Base-by-base conservation (phyloP, 2,329 filamentous ascomycete genomes). In the Nigrospora oryzae region DNA sequence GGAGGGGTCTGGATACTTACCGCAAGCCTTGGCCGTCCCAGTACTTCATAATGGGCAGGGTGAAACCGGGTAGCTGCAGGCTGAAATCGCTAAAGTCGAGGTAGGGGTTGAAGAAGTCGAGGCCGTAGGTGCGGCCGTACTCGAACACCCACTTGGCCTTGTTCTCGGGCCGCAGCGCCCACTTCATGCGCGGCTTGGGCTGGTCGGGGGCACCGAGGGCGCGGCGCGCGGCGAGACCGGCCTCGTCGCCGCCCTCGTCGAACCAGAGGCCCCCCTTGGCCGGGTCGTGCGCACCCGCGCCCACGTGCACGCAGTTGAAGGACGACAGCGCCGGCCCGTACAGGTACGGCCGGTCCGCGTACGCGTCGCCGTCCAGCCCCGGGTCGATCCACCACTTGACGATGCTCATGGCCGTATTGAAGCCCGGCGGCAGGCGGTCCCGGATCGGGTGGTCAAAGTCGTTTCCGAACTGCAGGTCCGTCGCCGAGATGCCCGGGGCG, bases 321-420 rank as follows among this genome's bases (percentile, higher is more conserved):
- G 81, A 86, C 47, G 82, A 85, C 42, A 95, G 63, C 0, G 88
- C 83, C 0, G 88, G 83, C 0, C 91, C 90, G 57, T 93, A 96
- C 4, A 97, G 67, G 57, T 89, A 89, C 1, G 91, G 93, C 54
- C 77, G 73, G 57, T 97, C 90, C 4, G 87, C 86, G 54, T 95
- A 90, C 0, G 87, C 83, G 61, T 98, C 90, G 11, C 89, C 90
- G 10, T 96, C 89, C 0, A 98, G 68, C 0, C 89, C 88, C 0
- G 91, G 91, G 59, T 98, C 91, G 40, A 97, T 84, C 69, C 83
- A 86, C 85, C 87, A 94, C 55, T 86, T 87, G 28, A 95, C 87
- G 37, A 95, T 83, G 43, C 81, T 83, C 64, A 96, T 81, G 0
- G 89, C 90, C 11, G 87, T 84, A 59, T 80, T 81, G 64, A 95